Percentiles rank a stretch among this genome's conserved stretches.
Evolutionary conservation across 352 stramenopile genomes (phyloP).

Genomic region (Globisporangium polare): DNA sequence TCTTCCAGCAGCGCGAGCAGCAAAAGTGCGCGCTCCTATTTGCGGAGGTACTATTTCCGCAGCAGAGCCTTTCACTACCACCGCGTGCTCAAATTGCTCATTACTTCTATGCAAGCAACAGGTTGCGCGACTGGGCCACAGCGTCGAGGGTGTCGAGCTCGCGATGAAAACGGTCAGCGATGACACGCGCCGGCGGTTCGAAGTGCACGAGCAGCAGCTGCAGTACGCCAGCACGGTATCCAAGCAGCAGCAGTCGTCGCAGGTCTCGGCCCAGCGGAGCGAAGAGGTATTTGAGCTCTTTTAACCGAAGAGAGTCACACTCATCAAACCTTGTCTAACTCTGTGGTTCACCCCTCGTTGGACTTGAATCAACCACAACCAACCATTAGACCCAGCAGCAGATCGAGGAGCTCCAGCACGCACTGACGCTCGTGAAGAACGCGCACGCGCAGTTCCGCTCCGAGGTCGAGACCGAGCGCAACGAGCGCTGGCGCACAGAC

Average conservation of each 20-base stretch:
- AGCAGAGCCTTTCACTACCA: too few species aligned
- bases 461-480: constrained; percentile 58
- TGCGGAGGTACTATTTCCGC: too few species aligned
- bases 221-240: constrained; percentile 18
- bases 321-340: not conserved
- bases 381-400: constrained; percentile 27
- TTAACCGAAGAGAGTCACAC: too few species aligned
- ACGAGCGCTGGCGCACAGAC: constrained; percentile 38
- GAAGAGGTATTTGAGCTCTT: constrained; percentile 5
- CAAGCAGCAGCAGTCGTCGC: constrained; percentile 17
- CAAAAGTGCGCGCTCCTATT: constrained; percentile 70
- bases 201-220: constrained; percentile 41
- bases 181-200: constrained; percentile 34
- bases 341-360: not conserved
- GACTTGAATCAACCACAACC: not conserved
- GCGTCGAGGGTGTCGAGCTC: constrained; percentile 37
- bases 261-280: constrained; percentile 4
- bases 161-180: constrained; percentile 25
- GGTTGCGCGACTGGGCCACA: constrained; percentile 44
- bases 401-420: constrained; percentile 28
- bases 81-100: too few species aligned
- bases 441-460: constrained; percentile 37
- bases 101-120: too few species aligned
- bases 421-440: constrained; percentile 35
- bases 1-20: constrained; percentile 55